Percentiles rank a stretch among this genome's conserved stretches.
Conservation (phyloP, 2,329 filamentous ascomycete species). For the Penicillium sp. region DNA sequence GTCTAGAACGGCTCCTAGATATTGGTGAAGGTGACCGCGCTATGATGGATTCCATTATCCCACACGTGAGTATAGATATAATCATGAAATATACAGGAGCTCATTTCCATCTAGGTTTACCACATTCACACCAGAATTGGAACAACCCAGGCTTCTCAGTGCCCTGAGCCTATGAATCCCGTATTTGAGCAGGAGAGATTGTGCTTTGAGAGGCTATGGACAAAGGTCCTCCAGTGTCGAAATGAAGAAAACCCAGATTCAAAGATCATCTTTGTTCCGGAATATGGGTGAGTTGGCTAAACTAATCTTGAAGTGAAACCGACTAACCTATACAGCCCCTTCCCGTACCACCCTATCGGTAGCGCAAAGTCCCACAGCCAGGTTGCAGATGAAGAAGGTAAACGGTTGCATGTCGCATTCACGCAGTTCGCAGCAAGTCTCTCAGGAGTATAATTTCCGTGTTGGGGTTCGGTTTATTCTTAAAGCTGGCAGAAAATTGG, state of each 20-base stretch:
- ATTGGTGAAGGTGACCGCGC: conserved; percentile 18
- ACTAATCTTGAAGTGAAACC: neutral
- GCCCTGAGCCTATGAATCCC: conserved; percentile 35
- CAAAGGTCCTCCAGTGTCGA: conserved; percentile 10
- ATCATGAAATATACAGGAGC: neutral
- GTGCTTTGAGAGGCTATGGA: conserved; percentile 34
- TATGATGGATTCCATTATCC: conserved; percentile 26
- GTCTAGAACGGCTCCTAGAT: conserved; percentile 22
- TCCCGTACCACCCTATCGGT: conserved; percentile 23
- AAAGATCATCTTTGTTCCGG: conserved; percentile 12
- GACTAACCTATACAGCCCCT: conserved; percentile 15
- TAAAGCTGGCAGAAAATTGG: no score
- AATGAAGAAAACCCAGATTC: conserved; percentile 1
- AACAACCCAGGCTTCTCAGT: conserved; percentile 40
- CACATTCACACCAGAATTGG: conserved; percentile 40
- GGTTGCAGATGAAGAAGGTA: conserved; percentile 22
- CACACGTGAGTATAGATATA: conserved; percentile 25
- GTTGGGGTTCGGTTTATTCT: no score
- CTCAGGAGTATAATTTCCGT: neutral
- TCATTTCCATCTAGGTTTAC: conserved; percentile 24
- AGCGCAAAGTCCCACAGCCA: conserved; percentile 15
- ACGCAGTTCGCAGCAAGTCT: neutral
- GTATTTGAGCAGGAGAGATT: conserved; percentile 29
- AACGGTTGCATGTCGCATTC: conserved; percentile 16
- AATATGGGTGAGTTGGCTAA: conserved; percentile 12